These are phyloP conservation scores for Colletotrichum zoysiae DNA, from an alignment of 2,329 filamentous ascomycete species.

Conservation along the genomic window DNA sequence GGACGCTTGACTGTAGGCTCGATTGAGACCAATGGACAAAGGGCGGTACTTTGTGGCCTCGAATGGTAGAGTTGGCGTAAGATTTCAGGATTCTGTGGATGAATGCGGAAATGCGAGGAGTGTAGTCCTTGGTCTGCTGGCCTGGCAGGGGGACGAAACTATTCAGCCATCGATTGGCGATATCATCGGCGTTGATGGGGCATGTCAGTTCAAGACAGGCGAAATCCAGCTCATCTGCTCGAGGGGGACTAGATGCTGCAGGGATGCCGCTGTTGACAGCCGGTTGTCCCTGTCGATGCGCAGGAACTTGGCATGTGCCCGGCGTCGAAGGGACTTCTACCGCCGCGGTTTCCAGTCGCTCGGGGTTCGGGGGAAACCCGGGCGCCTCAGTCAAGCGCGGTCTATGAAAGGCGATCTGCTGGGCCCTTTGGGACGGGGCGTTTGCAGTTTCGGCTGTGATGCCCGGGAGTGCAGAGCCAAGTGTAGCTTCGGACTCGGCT, in stretches of 20 bases:
- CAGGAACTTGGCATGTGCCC: not conserved
- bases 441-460: not conserved
- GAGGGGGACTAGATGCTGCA: not conserved
- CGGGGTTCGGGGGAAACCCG: not conserved
- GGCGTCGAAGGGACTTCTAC: not conserved
- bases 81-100: constrained; percentile 59
- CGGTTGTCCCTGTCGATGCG: not conserved
- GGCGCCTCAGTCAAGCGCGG: not conserved
- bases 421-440: not conserved
- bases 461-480: too few relatives aligned
- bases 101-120: constrained; percentile 52
- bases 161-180: constrained; percentile 63
- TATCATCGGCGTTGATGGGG: constrained; percentile 60
- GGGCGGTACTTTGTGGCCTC: constrained; percentile 55
- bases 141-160: constrained; percentile 59
- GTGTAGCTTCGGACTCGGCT: not conserved
- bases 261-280: not conserved
- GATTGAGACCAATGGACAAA: constrained; percentile 60
- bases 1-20: constrained; percentile 43
- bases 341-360: not conserved
- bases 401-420: not conserved
- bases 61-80: constrained; percentile 54
- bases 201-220: constrained; percentile 54
- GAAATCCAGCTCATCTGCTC: constrained; percentile 49
- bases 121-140: constrained; percentile 58